phyloP scores from a whole-genome alignment of 805 yeast genomes.

The Yarrowia sp. region DNA sequence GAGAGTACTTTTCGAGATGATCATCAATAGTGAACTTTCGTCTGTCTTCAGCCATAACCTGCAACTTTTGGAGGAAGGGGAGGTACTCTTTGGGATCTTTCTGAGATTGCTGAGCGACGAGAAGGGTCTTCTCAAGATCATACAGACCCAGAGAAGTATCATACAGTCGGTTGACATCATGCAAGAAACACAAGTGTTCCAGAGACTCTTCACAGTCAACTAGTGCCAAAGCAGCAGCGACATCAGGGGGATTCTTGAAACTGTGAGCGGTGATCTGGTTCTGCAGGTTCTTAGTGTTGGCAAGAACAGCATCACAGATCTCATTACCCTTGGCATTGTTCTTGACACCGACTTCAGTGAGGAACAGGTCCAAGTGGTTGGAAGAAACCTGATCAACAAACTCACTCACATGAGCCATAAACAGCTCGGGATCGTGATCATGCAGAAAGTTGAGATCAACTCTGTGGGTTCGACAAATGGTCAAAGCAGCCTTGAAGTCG shows the following conservation, averaged over 20 bases:
- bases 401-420: constrained; percentile 57
- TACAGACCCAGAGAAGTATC: constrained; percentile 77
- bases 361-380: constrained; percentile 80
- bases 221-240: constrained; percentile 66
- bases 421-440: constrained; percentile 77
- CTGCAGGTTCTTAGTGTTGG: constrained; percentile 54
- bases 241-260: constrained; percentile 83
- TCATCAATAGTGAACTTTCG: constrained; percentile 78
- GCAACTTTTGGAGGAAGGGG: constrained; percentile 82
- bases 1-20: constrained; percentile 60
- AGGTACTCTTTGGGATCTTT: constrained; percentile 96
- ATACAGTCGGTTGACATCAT: constrained; percentile 82
- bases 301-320: constrained; percentile 70
- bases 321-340: constrained; percentile 54
- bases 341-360: constrained; percentile 46
- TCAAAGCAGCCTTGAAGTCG: constrained; percentile 70
- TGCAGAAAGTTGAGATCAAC: constrained; percentile 85
- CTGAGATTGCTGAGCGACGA: constrained; percentile 93
- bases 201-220: constrained; percentile 65
- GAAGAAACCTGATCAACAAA: constrained; percentile 70
- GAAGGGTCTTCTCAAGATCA: constrained; percentile 73
- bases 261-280: constrained; percentile 90
- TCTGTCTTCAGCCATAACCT: constrained; percentile 63
- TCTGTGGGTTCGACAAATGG: constrained; percentile 84
- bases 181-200: constrained; percentile 83